Conservation (phyloP, 257 asterid species). For the Jasminum sambac region DNA sequence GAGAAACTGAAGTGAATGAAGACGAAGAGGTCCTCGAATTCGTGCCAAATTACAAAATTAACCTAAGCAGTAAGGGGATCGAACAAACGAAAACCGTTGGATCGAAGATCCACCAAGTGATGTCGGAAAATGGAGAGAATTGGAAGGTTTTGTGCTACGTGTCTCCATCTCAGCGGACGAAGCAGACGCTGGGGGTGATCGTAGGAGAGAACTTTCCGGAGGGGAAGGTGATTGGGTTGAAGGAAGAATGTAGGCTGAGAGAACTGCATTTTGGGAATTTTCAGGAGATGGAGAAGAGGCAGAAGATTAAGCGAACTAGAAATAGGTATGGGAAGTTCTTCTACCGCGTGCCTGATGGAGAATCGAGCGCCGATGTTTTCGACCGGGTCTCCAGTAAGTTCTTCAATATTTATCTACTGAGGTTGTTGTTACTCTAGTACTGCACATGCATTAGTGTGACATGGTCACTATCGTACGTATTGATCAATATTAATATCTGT, state of each 20-base stretch:
- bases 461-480: too few relatives aligned
- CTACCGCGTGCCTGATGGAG: constrained; percentile 69
- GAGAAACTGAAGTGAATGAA: constrained; percentile 42
- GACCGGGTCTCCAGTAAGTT: constrained; percentile 68
- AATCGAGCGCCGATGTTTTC: constrained; percentile 67
- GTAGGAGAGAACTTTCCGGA: constrained; percentile 35
- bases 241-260: constrained; percentile 61
- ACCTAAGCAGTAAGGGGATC: constrained; percentile 37
- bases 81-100: constrained; percentile 34
- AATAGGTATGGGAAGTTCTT: constrained; percentile 58
- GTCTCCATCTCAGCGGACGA: constrained; percentile 43
- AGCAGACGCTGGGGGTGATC: constrained; percentile 45
- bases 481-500: too few relatives aligned
- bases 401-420: background rate
- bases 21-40: constrained; percentile 33
- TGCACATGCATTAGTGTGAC: too few relatives aligned
- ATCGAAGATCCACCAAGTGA: constrained; percentile 24
- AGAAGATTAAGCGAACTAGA: constrained; percentile 43
- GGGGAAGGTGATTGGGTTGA: constrained; percentile 43
- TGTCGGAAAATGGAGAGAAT: constrained; percentile 22
- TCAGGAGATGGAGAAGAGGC: constrained; percentile 52
- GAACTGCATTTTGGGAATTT: constrained; percentile 76
- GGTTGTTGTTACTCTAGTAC: too few relatives aligned
- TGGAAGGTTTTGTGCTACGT: constrained; percentile 48
- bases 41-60: constrained; percentile 46